These are phyloP conservation scores for Coemansia javaensis DNA, from an alignment of 192 early-diverging fungal species.

Conservation along the genomic window DNA sequence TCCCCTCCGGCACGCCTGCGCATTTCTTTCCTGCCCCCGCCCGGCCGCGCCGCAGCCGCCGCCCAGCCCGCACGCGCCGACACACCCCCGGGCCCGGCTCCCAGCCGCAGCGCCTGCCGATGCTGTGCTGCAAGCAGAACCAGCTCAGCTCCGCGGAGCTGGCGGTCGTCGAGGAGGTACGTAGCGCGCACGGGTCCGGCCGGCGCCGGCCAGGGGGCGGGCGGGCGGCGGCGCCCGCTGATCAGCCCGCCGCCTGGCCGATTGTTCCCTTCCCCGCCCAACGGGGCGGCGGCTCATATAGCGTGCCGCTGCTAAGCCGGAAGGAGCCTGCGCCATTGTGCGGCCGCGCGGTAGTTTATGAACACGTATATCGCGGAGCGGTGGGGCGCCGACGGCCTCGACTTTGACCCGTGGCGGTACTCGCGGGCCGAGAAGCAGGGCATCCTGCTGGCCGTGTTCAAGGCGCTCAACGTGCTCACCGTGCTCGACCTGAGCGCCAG, in stretches of 20 bases:
- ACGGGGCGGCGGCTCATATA: neutral
- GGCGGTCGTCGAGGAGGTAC: constrained; percentile 54
- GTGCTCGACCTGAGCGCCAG: constrained; percentile 56
- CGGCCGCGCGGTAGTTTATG: constrained; percentile 26
- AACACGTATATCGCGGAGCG: constrained; percentile 30
- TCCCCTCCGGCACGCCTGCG: too few relatives aligned
- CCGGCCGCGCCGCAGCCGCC: too few relatives aligned
- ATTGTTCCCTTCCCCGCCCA: constrained; percentile 5
- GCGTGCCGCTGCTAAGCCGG: neutral
- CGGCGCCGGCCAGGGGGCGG: neutral
- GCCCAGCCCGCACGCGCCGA: too few relatives aligned
- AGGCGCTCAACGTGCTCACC: constrained; percentile 57
- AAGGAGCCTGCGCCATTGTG: neutral
- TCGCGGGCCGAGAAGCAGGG: constrained; percentile 76
- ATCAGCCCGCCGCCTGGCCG: neutral
- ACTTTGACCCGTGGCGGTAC: constrained; percentile 63
- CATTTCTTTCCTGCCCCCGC: too few relatives aligned
- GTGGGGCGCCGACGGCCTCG: constrained; percentile 30
- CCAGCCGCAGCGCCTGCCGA: too few relatives aligned
- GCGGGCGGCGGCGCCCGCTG: too few relatives aligned
- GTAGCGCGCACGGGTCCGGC: neutral
- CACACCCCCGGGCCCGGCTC: too few relatives aligned
- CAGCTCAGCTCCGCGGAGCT: constrained; percentile 56
- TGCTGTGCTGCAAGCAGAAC: constrained; percentile 42
- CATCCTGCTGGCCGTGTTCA: constrained; percentile 74